These are phyloP conservation scores for Suillus americanus DNA, from an alignment of 768 basidiomycete genomes.

Conservation along the genomic window DNA sequence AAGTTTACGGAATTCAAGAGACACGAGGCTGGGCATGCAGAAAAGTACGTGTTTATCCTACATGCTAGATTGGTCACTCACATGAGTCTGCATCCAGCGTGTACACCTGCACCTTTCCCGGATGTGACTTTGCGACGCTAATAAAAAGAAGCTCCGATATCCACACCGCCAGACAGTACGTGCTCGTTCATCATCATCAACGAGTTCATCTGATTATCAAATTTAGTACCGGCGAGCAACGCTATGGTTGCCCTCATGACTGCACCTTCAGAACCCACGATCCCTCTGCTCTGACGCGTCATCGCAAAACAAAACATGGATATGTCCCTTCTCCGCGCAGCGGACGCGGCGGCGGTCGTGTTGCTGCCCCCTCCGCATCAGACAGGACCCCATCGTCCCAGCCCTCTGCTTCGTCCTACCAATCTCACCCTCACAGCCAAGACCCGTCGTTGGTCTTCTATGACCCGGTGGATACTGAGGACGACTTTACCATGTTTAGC, in stretches of 20 bases:
- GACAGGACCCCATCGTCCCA: background rate
- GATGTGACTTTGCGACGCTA: conserved; percentile 16
- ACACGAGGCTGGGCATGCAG: conserved; percentile 20
- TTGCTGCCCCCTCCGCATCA: background rate
- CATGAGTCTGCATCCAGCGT: conserved; percentile 13
- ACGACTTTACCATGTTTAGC: conserved; percentile 1
- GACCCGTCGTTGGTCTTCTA: background rate
- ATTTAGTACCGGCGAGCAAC: conserved; percentile 22
- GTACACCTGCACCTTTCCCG: conserved; percentile 15
- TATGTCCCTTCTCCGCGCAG: conserved; percentile 15
- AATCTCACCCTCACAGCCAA: background rate
- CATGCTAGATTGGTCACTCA: conserved; percentile 1
- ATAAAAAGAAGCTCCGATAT: conserved; percentile 23
- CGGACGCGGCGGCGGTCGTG: background rate
- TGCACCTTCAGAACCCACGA: conserved; percentile 24
- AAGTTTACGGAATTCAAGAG: conserved; percentile 21
- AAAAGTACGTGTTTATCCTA: conserved; percentile 6
- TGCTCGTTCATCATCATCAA: background rate
- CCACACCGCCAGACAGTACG: conserved; percentile 23
- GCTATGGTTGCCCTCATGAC: conserved; percentile 9
- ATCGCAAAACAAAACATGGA: conserved; percentile 23
- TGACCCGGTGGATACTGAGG: background rate
- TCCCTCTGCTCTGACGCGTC: conserved; percentile 26
- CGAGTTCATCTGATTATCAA: no score
- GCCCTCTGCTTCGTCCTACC: background rate